These are phyloP conservation scores for Adansonia rubrostipa DNA, from an alignment of 441 rosid species.

Conservation along the genomic window DNA sequence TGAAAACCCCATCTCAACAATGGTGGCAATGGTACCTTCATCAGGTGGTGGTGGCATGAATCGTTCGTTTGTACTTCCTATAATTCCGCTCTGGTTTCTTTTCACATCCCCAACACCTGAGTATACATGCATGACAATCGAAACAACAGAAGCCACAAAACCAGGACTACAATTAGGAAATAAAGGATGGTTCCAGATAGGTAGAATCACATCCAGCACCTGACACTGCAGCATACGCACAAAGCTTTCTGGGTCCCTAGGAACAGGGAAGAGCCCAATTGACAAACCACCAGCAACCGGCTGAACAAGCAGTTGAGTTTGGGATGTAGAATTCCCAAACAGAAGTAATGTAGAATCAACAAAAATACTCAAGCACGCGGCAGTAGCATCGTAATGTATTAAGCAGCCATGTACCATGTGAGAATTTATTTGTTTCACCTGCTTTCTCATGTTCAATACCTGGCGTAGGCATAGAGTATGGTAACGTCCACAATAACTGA, in stretches of 20 bases:
- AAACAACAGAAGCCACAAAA: conserved; percentile 74
- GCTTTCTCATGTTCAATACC: conserved; percentile 68
- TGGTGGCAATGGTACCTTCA: conserved; percentile 84
- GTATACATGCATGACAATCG: conserved; percentile 78
- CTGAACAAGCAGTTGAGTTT: conserved; percentile 90
- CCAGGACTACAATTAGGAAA: conserved; percentile 79
- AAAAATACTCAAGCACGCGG: conserved; percentile 81
- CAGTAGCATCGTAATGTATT: conserved; percentile 87
- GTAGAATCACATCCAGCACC: conserved; percentile 87
- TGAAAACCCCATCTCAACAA: conserved; percentile 98
- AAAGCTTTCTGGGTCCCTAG: conserved; percentile 90
- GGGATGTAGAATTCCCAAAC: conserved; percentile 76
- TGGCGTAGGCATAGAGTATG: conserved; percentile 56
- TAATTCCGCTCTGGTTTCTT: conserved; percentile 64
- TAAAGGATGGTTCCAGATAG: conserved; percentile 87
- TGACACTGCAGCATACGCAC: conserved; percentile 87
- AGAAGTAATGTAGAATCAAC: conserved; percentile 78
- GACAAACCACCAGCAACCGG: conserved; percentile 89
- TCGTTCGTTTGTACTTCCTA: conserved; percentile 75
- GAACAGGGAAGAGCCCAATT: conserved; percentile 86
- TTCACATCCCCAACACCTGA: conserved; percentile 93
- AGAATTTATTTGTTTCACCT: conserved; percentile 67
- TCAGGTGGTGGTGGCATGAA: conserved; percentile 86
- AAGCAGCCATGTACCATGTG: conserved; percentile 76
- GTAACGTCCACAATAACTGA: conserved; percentile 81